Evolutionary conservation across 2,329 filamentous ascomycete species (phyloP).

Genomic region (Trichoderma breve): DNA sequence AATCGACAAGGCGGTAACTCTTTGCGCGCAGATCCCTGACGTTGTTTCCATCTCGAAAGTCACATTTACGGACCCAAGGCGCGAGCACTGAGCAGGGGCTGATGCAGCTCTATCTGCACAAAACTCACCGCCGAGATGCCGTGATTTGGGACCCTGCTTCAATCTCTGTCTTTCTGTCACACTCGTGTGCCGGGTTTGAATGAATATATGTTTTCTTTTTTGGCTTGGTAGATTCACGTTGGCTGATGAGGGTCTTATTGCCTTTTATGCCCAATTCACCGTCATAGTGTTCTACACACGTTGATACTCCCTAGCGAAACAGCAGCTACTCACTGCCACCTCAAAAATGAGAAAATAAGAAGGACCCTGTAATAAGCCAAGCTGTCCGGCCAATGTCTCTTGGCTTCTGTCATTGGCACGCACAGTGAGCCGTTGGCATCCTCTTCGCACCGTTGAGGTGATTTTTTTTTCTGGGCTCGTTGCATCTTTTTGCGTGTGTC

Average conservation of each 20-base stretch:
- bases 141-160: background rate
- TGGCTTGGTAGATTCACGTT: background rate
- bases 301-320: background rate
- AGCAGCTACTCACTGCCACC: background rate
- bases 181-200: background rate
- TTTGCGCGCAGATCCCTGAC: background rate
- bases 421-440: background rate
- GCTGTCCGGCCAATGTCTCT: background rate
- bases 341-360: background rate
- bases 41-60: background rate
- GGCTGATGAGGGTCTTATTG: background rate
- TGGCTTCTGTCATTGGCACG: background rate
- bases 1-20: background rate
- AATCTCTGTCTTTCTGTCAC: background rate
- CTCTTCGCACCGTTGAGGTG: background rate
- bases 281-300: background rate
- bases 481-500: background rate
- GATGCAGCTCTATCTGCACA: constrained; percentile 3
- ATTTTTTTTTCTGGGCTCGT: background rate
- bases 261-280: background rate
- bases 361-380: background rate
- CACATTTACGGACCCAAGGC: background rate
- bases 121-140: constrained; percentile 11
- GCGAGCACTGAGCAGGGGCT: background rate
- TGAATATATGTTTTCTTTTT: background rate